Evolutionary conservation across 495 filamentous ascomycete genomes (phyloP).

Genomic region (Oleoguttula mirabilis): DNA sequence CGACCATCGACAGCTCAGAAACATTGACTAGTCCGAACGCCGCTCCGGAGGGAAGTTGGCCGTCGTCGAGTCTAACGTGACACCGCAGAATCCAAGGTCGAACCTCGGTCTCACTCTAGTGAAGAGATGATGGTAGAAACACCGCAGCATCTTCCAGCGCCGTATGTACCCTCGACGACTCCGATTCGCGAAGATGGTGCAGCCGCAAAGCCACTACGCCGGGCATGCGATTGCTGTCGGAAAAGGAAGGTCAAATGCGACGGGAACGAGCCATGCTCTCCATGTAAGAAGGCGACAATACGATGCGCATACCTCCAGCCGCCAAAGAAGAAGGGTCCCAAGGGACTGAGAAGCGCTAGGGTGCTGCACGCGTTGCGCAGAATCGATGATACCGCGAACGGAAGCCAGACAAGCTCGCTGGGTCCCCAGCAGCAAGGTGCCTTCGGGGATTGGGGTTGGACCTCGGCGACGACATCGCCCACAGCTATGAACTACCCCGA

Average conservation of each 20-base stretch:
- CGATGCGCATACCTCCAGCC: constrained; percentile 24
- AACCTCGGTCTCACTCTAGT: neutral
- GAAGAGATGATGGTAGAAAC: constrained; percentile 1
- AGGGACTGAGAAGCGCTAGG: constrained; percentile 20
- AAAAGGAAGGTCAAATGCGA: constrained; percentile 24
- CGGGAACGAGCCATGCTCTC: constrained; percentile 18
- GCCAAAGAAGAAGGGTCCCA: constrained; percentile 25
- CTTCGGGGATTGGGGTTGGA: constrained; percentile 19
- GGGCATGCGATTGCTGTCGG: constrained; percentile 24
- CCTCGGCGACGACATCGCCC: constrained; percentile 1
- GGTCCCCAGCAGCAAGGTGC: constrained; percentile 9
- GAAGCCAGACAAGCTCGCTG: neutral
- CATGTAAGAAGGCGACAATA: constrained; percentile 21
- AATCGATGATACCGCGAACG: constrained; percentile 16
- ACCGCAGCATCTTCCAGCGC: neutral
- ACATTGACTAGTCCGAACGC: no score
- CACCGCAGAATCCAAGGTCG: no score
- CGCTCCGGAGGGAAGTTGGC: no score
- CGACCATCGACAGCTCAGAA: no score
- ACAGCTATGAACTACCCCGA: neutral
- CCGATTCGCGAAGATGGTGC: neutral
- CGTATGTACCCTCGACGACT: no score
- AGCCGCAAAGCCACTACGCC: constrained; percentile 10
- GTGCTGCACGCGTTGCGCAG: constrained; percentile 21
- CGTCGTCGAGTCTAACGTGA: no score